Base-by-base conservation (phyloP, 495 filamentous ascomycete genomes). In the Penicillium dipodomyicola region DNA sequence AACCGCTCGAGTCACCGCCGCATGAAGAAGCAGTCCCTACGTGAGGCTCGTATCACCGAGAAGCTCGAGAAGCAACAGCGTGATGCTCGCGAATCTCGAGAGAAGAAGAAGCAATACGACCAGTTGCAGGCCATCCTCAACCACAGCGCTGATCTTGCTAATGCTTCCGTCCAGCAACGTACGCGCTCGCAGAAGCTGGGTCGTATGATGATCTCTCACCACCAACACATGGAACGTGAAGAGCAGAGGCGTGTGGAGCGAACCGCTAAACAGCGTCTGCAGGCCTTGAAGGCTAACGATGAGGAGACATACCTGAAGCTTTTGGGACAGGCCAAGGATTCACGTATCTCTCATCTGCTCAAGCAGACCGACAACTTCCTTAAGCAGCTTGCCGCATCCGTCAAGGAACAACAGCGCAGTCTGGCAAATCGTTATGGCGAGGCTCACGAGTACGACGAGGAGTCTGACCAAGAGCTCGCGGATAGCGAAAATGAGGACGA, bases 21-120 rank as follows among this genome's bases (percentile, higher is more conserved):
- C 20, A 91, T 93, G 78, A 98, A 97, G 86, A 96, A 96, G 72
- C 92, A 96, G 65, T 92, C 88, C 23, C 77, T 97, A 49, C 86
- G 92, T n/a, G 94, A 98, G 71, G 95, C 94, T 33, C 87, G 94
- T 33, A 92, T 97, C 62, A 98, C 94, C 3, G 94, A 98, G 80
- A 97, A 96, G 67, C 82, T 98, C 2, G 94, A 98, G 82, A 97
- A 97, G 76, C 91, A 97, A 69, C 95, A 97, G 67, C 88, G 94
- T 48, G 92, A 97, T 71, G 91, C 91, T 54, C 87, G 94, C 41
- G 94, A 97, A 73, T 87, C 84, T 32, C 85, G 91, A 41, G 95
- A 98, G 75, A 93, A 93, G 82, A 90, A 94, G 82, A 97, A 94
- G 78, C 95, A 97, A 65, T 82, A 80, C 50, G 92, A 97, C 60